Evolutionary conservation across 169 alveolate species (phyloP).

Genomic region (Plasmodium gonderi): DNA sequence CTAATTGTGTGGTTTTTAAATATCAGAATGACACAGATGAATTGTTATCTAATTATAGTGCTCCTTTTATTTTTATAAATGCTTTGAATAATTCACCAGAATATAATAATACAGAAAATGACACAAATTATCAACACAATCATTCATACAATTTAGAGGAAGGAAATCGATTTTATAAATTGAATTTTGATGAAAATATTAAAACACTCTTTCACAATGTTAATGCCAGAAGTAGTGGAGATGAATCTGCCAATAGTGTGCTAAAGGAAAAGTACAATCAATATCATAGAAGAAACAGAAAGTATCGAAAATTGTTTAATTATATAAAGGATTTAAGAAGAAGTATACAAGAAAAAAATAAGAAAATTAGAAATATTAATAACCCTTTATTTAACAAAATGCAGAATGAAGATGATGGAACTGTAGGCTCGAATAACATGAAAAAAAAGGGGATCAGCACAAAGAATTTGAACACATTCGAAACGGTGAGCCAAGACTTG

Average conservation of each 20-base stretch:
- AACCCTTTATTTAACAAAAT: background rate
- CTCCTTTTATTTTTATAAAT: background rate
- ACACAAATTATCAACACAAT: background rate
- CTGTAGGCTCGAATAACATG: too few relatives aligned
- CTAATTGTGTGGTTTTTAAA: constrained; percentile 6
- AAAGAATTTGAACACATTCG: background rate
- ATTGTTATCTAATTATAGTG: background rate
- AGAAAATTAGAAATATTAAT: background rate
- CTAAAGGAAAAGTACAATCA: constrained; percentile 36
- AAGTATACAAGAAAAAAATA: background rate
- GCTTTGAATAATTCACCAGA: background rate
- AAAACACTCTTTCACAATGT: constrained; percentile 16
- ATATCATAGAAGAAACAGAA: constrained; percentile 29
- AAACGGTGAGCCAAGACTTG: background rate
- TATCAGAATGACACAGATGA: constrained; percentile 21
- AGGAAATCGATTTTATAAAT: background rate
- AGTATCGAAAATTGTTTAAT: constrained; percentile 23
- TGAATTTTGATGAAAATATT: constrained; percentile 17
- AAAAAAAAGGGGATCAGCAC: background rate
- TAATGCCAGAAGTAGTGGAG: constrained; percentile 49
- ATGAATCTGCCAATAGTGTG: constrained; percentile 61
- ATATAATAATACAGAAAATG: background rate
- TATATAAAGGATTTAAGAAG: constrained; percentile 36
- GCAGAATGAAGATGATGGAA: background rate
- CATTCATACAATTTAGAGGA: constrained; percentile 31